Conservation (phyloP, 371 early-diverging fungal species). For the Actinomortierella ambigua region DNA sequence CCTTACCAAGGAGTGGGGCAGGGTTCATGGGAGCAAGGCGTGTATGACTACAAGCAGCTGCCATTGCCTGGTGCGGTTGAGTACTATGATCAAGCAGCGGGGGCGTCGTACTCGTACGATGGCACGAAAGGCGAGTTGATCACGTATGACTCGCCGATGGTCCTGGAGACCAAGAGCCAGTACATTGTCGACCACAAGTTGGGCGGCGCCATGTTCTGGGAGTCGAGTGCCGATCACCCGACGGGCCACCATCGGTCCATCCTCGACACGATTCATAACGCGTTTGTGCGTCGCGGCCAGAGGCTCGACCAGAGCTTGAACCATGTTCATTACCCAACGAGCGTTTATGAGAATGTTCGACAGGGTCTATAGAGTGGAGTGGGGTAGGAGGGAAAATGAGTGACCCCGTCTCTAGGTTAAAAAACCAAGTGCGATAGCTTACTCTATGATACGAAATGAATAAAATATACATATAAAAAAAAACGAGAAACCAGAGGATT, state of each 20-base stretch:
- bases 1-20: conserved; percentile 66
- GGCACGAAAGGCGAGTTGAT: conserved; percentile 65
- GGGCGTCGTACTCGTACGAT: conserved; percentile 82
- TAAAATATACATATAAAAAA: no score
- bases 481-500: no score
- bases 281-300: conserved; percentile 19
- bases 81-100: conserved; percentile 68
- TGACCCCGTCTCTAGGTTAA: no score
- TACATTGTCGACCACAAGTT: conserved; percentile 69
- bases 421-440: no score
- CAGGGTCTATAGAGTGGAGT: conserved; percentile 33
- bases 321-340: conserved; percentile 54
- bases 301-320: conserved; percentile 49
- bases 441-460: no score
- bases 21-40: conserved; percentile 87
- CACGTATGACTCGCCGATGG: conserved; percentile 80
- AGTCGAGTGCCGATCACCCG: conserved; percentile 69
- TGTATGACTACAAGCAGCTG: conserved; percentile 75
- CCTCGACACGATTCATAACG: conserved; percentile 48
- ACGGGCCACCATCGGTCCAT: conserved; percentile 52
- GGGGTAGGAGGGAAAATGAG: not conserved
- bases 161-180: conserved; percentile 73
- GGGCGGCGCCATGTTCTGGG: conserved; percentile 90
- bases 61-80: conserved; percentile 69
- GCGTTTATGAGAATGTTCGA: conserved; percentile 60